Evolutionary conservation across 2,329 filamentous ascomycete genomes (phyloP).

Genomic region (Aspergillus chevalieri): DNA sequence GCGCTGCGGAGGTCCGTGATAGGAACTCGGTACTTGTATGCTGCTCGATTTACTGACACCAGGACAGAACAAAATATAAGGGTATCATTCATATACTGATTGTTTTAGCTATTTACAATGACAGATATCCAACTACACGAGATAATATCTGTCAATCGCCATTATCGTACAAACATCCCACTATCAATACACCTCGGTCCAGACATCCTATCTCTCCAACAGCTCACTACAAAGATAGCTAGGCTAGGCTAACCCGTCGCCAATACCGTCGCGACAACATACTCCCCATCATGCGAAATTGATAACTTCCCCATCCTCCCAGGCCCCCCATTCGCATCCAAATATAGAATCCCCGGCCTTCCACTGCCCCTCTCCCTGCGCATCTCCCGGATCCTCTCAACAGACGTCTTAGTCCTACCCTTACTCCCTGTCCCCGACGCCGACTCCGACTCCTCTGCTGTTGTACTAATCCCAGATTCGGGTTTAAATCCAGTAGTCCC

Average conservation of each 20-base stretch:
- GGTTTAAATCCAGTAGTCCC: not conserved
- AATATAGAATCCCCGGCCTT: constrained; percentile 34
- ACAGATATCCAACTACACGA: too few relatives aligned
- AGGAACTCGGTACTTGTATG: too few relatives aligned
- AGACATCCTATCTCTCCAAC: not conserved
- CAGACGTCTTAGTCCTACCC: not conserved
- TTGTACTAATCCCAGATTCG: not conserved
- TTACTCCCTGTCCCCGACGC: not conserved
- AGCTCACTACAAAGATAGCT: not conserved
- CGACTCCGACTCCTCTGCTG: not conserved
- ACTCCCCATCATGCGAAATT: constrained; percentile 83
- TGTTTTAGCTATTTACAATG: too few relatives aligned
- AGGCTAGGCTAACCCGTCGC: constrained; percentile 21
- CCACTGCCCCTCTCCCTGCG: constrained; percentile 15
- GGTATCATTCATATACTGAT: too few relatives aligned
- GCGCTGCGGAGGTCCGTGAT: too few relatives aligned
- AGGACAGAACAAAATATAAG: too few relatives aligned
- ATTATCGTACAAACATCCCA: too few relatives aligned
- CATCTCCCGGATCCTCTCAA: constrained; percentile 1
- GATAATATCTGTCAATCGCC: too few relatives aligned
- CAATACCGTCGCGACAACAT: constrained; percentile 52
- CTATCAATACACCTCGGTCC: not conserved
- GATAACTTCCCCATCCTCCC: constrained; percentile 60
- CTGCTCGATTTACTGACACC: too few relatives aligned
- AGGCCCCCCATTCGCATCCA: constrained; percentile 12